Percentiles rank a stretch among this genome's conserved stretches.
phyloP scores from a whole-genome alignment of 1,139 yeast species.

The Casaregolazyma lundiana region DNA sequence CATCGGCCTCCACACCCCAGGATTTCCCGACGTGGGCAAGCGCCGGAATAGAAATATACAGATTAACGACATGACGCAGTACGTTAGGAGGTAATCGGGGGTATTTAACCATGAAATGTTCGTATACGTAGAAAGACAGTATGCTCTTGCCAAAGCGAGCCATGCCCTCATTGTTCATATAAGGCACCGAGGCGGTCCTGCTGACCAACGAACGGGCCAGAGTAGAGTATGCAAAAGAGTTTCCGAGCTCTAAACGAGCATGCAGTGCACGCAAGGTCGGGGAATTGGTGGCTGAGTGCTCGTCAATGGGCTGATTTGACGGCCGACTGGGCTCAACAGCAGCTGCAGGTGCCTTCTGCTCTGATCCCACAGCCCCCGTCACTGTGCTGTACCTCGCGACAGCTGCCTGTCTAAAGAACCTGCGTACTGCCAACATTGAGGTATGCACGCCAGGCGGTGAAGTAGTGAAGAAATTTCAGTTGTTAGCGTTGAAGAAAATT shows the following conservation, averaged over 20 bases:
- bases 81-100: slow-evolving; percentile 87
- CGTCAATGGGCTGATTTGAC: slow-evolving; percentile 23
- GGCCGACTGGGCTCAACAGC: background rate
- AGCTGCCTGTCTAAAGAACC: background rate
- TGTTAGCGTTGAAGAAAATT: background rate
- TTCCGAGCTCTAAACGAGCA: slow-evolving; percentile 51
- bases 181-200: slow-evolving; percentile 39
- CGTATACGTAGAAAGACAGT: slow-evolving; percentile 70
- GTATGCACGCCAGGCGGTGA: background rate
- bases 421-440: background rate
- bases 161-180: slow-evolving; percentile 74
- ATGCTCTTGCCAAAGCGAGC: slow-evolving; percentile 75
- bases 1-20: slow-evolving; percentile 90
- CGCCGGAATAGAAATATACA: slow-evolving; percentile 63
- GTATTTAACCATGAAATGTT: slow-evolving; percentile 64
- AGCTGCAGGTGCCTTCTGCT: background rate
- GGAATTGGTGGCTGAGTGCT: slow-evolving; percentile 48
- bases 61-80: slow-evolving; percentile 65
- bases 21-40: slow-evolving; percentile 56
- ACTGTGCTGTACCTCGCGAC: background rate
- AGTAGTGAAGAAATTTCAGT: background rate
- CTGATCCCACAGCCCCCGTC: background rate
- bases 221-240: slow-evolving; percentile 54
- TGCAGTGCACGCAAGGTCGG: slow-evolving; percentile 79
- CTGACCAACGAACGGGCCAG: slow-evolving; percentile 77